Conservation (phyloP, 192 early-diverging fungal genomes). For the Entomortierella beljakovae region DNA sequence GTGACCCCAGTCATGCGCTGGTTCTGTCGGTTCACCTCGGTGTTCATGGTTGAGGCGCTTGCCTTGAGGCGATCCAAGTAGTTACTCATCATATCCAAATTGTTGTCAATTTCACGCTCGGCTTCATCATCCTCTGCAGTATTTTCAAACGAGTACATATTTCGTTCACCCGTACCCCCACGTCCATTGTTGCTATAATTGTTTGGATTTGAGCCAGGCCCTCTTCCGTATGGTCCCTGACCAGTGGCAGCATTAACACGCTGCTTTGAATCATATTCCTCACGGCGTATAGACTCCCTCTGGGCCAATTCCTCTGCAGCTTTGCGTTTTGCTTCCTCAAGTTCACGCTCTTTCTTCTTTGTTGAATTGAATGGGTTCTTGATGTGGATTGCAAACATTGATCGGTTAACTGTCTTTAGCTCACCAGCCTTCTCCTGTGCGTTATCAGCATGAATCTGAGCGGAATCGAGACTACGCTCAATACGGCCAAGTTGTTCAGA, state of each 20-base stretch:
- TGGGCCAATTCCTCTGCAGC: slow-evolving; percentile 63
- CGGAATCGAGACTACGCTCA: slow-evolving; percentile 76
- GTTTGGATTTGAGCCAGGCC: slow-evolving; percentile 7
- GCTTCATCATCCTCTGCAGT: slow-evolving; percentile 72
- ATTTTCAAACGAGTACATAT: slow-evolving; percentile 73
- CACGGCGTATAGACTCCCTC: slow-evolving; percentile 63
- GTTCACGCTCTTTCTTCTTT: slow-evolving; percentile 68
- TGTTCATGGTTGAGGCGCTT: slow-evolving; percentile 66
- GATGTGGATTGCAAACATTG: slow-evolving; percentile 77
- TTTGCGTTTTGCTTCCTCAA: slow-evolving; percentile 61
- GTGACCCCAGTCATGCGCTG: slow-evolving; percentile 62
- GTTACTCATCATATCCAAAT: slow-evolving; percentile 69
- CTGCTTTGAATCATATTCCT: slow-evolving; percentile 68
- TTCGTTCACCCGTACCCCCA: slow-evolving; percentile 58
- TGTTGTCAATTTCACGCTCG: slow-evolving; percentile 77
- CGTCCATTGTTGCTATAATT: slow-evolving; percentile 59
- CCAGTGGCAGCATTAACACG: slow-evolving; percentile 63
- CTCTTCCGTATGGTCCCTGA: slow-evolving; percentile 50
- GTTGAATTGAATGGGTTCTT: slow-evolving; percentile 76
- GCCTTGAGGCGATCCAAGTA: slow-evolving; percentile 67
- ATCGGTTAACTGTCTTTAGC: slow-evolving; percentile 76
- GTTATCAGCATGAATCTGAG: slow-evolving; percentile 67
- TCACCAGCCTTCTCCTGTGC: slow-evolving; percentile 64
- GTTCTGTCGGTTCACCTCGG: slow-evolving; percentile 73
- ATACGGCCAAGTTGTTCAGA: slow-evolving; percentile 61